phyloP scores from a whole-genome alignment of 2,329 filamentous ascomycete genomes.

The Xylogone sp. region DNA sequence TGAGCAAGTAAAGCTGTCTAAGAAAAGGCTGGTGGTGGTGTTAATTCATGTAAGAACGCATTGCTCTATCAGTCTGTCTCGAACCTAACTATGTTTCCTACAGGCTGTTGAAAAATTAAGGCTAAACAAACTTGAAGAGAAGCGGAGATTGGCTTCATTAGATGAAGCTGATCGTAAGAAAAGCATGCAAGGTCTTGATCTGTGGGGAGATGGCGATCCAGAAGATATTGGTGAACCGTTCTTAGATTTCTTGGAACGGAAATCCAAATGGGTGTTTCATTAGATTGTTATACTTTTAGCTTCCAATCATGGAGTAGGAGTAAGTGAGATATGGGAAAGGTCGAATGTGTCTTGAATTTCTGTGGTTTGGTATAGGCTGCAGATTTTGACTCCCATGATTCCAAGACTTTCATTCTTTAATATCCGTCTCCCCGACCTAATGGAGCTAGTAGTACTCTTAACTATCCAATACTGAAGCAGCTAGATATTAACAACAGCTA shows the following conservation, averaged over 20 bases:
- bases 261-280: too few species aligned
- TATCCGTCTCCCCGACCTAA: too few species aligned
- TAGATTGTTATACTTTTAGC: background rate
- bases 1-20: background rate
- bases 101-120: background rate
- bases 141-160: background rate
- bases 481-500: too few species aligned
- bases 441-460: too few species aligned
- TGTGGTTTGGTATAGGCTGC: too few species aligned
- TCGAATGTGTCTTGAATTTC: too few species aligned
- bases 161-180: background rate
- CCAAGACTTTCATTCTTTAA: background rate
- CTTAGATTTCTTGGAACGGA: background rate
- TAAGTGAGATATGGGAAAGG: too few species aligned
- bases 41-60: background rate
- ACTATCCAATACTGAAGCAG: too few species aligned
- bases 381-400: too few species aligned
- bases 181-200: background rate
- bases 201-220: background rate
- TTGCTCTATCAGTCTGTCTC: background rate
- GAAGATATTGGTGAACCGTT: constrained; percentile 1
- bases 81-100: background rate
- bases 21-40: background rate
- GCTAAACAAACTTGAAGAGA: background rate
- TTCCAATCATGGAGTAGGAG: too few species aligned